phyloP scores from a whole-genome alignment of 2,329 filamentous ascomycete genomes.

The Teratosphaeria nubilosa region DNA sequence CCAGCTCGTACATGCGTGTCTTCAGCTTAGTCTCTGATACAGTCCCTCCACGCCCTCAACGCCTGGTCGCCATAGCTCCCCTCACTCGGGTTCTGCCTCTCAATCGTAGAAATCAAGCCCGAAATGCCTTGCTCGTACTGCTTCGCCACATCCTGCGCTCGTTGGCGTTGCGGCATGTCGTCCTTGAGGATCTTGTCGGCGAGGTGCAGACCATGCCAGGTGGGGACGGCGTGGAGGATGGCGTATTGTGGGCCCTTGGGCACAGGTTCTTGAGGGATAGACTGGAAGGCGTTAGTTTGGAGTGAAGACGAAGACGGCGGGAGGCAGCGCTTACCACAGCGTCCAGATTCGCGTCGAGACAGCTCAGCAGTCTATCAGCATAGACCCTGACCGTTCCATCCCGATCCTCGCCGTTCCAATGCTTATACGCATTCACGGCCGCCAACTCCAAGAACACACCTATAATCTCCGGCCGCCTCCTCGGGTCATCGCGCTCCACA shows the following conservation, averaged over 20 bases:
- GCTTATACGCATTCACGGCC: constrained; percentile 29
- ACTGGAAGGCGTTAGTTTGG: constrained; percentile 3
- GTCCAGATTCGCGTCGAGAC: constrained; percentile 8
- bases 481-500: constrained; percentile 18
- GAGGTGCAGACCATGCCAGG: constrained; percentile 36
- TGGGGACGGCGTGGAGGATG: constrained; percentile 25
- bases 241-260: constrained; percentile 10
- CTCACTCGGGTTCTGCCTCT: constrained; percentile 11
- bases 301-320: not conserved
- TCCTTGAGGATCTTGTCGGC: constrained; percentile 31
- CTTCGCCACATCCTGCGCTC: constrained; percentile 13
- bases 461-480: constrained; percentile 28
- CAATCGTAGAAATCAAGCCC: constrained; percentile 13
- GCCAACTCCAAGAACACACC: constrained; percentile 35
- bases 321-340: constrained; percentile 6
- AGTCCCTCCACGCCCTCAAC: constrained; percentile 17
- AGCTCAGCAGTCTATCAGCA: constrained; percentile 29
- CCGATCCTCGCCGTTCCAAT: constrained; percentile 23
- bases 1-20: too few species aligned
- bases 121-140: constrained; percentile 18
- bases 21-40: not conserved
- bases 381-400: constrained; percentile 31
- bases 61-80: constrained; percentile 19
- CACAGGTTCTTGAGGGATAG: constrained; percentile 6
- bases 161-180: constrained; percentile 19